Percentiles rank a stretch among this genome's conserved stretches.
These are phyloP conservation scores for Arthrobotrys megalospora DNA, from an alignment of 2,329 filamentous ascomycete species.

Conservation along the genomic window DNA sequence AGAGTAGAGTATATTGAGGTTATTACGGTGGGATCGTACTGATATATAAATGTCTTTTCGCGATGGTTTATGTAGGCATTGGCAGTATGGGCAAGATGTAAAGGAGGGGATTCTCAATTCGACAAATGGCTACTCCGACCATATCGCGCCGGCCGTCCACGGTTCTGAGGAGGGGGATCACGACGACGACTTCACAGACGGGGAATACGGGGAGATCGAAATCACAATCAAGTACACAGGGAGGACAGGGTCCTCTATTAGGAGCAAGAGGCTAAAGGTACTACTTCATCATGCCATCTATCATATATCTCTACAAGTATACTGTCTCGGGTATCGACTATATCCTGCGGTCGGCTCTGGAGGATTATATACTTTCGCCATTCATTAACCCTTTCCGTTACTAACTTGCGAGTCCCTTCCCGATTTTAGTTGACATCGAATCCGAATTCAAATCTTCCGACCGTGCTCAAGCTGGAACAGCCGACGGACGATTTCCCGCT, in stretches of 20 bases:
- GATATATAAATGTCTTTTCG: slow-evolving; percentile 12
- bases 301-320: background rate
- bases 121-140: slow-evolving; percentile 17
- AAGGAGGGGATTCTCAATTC: slow-evolving; percentile 24
- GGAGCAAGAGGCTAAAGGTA: slow-evolving; percentile 45
- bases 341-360: slow-evolving; percentile 34
- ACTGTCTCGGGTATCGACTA: background rate
- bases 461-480: slow-evolving; percentile 42
- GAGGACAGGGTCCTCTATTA: slow-evolving; percentile 35
- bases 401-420: slow-evolving; percentile 15
- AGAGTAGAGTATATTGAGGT: background rate
- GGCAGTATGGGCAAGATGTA: slow-evolving; percentile 32
- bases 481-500: slow-evolving; percentile 10
- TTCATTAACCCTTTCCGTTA: slow-evolving; percentile 10
- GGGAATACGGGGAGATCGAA: slow-evolving; percentile 48
- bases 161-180: slow-evolving; percentile 11
- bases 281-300: background rate
- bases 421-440: slow-evolving; percentile 41
- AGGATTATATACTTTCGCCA: slow-evolving; percentile 9
- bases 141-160: slow-evolving; percentile 36
- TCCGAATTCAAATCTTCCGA: slow-evolving; percentile 15
- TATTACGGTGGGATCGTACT: background rate
- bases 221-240: slow-evolving; percentile 49
- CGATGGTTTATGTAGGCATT: slow-evolving; percentile 39
- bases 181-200: slow-evolving; percentile 26